Conservation (phyloP, 352 stramenopile species). For the Phytophthora litchii region DNA sequence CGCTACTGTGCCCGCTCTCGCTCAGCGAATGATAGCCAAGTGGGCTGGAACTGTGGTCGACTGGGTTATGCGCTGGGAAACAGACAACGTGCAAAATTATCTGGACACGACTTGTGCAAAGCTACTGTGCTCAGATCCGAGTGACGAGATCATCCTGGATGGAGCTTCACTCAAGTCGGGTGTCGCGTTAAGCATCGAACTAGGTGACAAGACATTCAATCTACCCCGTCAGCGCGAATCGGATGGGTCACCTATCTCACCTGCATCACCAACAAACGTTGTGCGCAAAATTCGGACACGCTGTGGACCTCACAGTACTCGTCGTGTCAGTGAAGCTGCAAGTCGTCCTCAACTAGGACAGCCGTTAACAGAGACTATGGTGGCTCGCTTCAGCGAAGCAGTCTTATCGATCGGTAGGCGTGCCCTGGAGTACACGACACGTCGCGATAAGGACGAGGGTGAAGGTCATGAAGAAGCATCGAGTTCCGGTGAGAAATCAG, state of each 20-base stretch:
- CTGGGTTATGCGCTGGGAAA: slow-evolving; percentile 82
- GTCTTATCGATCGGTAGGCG: slow-evolving; percentile 66
- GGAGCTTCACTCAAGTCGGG: slow-evolving; percentile 84
- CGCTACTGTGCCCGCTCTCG: slow-evolving; percentile 74
- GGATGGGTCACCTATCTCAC: slow-evolving; percentile 22
- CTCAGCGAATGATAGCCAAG: slow-evolving; percentile 74
- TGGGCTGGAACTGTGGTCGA: slow-evolving; percentile 74
- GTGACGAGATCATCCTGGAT: slow-evolving; percentile 87
- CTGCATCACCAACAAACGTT: slow-evolving; percentile 9
- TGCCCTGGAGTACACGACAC: slow-evolving; percentile 55
- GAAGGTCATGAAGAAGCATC: slow-evolving; percentile 10
- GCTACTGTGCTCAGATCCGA: slow-evolving; percentile 80
- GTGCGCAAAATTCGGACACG: slow-evolving; percentile 16
- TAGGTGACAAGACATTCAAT: slow-evolving; percentile 53
- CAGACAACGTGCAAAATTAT: slow-evolving; percentile 80
- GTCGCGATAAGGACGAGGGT: slow-evolving; percentile 30
- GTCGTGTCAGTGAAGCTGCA: slow-evolving; percentile 61
- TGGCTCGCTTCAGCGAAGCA: slow-evolving; percentile 68
- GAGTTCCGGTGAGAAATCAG: not conserved
- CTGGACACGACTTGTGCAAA: slow-evolving; percentile 76
- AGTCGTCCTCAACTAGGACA: slow-evolving; percentile 54
- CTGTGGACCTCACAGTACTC: slow-evolving; percentile 19
- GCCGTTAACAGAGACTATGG: slow-evolving; percentile 66
- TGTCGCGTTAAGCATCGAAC: slow-evolving; percentile 66
- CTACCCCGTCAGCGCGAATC: slow-evolving; percentile 33